These are phyloP conservation scores for Chalara sp. DNA, from an alignment of 2,329 filamentous ascomycete species.

Conservation along the genomic window DNA sequence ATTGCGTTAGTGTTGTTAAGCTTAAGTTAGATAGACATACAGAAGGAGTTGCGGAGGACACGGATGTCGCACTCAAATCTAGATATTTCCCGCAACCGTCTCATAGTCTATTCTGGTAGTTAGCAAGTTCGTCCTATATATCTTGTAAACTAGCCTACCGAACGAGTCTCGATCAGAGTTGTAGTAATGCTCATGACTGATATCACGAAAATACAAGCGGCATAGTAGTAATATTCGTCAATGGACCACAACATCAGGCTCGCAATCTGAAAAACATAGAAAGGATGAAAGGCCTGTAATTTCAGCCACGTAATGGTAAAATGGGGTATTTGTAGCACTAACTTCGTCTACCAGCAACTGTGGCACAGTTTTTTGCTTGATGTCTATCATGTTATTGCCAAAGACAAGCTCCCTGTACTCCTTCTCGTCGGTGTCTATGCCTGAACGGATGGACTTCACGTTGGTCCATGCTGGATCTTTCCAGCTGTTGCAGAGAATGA, in stretches of 20 bases:
- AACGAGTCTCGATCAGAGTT: conserved; percentile 82
- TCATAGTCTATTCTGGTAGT: conserved; percentile 62
- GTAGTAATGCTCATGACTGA: conserved; percentile 87
- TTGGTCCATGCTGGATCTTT: conserved; percentile 88
- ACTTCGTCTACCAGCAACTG: conserved; percentile 84
- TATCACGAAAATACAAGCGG: conserved; percentile 88
- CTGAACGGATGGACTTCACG: conserved; percentile 65
- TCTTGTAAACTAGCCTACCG: conserved; percentile 43
- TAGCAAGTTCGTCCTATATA: conserved; percentile 1
- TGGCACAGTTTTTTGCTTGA: conserved; percentile 77
- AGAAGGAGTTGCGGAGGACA: conserved; percentile 90
- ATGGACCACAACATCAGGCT: conserved; percentile 92
- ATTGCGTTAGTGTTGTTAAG: conserved; percentile 3
- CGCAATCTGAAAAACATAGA: conserved; percentile 96
- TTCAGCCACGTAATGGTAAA: conserved; percentile 17
- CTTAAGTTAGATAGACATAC: conserved; percentile 38
- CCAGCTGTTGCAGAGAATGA: conserved; percentile 82
- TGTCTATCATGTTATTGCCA: conserved; percentile 84
- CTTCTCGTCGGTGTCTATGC: conserved; percentile 85
- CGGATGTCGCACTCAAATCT: conserved; percentile 92
- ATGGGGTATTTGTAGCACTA: conserved; percentile 27
- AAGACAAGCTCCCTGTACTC: conserved; percentile 79
- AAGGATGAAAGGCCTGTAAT: conserved; percentile 91
- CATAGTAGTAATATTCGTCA: conserved; percentile 97
- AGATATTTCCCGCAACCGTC: conserved; percentile 81